Evolutionary conservation across 2,329 filamentous ascomycete genomes (phyloP).

Genomic region (Rhinocladiella similis): DNA sequence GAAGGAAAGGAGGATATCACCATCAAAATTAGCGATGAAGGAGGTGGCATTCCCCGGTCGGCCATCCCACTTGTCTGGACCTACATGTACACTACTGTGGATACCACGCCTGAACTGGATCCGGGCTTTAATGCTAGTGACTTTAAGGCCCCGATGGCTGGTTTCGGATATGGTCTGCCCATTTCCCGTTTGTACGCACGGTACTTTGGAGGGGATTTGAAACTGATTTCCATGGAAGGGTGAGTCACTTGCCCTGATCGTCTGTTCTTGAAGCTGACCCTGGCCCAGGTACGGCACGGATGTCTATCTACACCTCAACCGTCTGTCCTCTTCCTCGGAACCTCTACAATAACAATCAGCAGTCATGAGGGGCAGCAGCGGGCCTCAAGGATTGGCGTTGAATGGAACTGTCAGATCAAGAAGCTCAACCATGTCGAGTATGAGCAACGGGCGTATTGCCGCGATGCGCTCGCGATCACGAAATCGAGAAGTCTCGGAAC

Average conservation of each 20-base stretch:
- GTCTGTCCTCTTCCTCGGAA: constrained; percentile 91
- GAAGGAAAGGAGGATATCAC: constrained; percentile 99
- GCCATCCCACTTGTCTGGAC: constrained; percentile 98
- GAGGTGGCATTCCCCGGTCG: constrained; percentile 89
- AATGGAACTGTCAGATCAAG: constrained; percentile 3
- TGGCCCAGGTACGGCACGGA: constrained; percentile 86
- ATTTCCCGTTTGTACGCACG: constrained; percentile 92
- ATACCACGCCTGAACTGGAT: constrained; percentile 89
- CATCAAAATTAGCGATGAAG: constrained; percentile 96
- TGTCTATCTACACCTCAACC: constrained; percentile 96
- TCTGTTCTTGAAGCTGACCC: background rate
- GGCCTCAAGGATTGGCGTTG: constrained; percentile 57
- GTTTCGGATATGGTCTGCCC: constrained; percentile 95
- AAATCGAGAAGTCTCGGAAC: constrained; percentile 74
- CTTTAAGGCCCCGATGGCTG: constrained; percentile 99
- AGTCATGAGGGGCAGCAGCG: constrained; percentile 55
- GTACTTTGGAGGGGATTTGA: constrained; percentile 96
- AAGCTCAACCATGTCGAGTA: constrained; percentile 3
- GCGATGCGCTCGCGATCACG: constrained; percentile 70
- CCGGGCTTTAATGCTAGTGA: constrained; percentile 98
- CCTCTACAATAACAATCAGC: constrained; percentile 90
- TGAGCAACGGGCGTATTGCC: constrained; percentile 40
- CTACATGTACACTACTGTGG: constrained; percentile 99
- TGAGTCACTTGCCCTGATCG: constrained; percentile 48
- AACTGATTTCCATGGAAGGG: constrained; percentile 99